Evolutionary conservation across 2,329 filamentous ascomycete species (phyloP).

Genomic region (Alternaria gansuensis): DNA sequence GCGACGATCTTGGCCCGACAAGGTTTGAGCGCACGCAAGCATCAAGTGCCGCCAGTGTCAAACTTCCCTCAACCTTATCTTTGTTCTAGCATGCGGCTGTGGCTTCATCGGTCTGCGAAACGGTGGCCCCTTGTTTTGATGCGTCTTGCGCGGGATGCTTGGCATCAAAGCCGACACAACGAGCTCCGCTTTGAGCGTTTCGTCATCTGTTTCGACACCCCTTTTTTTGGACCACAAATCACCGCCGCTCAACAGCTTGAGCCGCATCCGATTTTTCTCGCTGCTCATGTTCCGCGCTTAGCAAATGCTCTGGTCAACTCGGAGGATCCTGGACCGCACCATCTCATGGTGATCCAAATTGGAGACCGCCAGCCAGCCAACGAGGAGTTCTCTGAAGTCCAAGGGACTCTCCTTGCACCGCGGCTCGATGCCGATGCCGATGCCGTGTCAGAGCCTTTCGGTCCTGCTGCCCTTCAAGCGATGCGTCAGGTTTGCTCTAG

Average conservation of each 20-base stretch:
- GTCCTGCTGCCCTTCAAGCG: constrained; percentile 9
- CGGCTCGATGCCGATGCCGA: constrained; percentile 17
- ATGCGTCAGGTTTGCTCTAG: constrained; percentile 2
- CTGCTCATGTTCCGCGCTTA: constrained; percentile 33
- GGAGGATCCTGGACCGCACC: constrained; percentile 29
- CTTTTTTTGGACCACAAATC: constrained; percentile 33
- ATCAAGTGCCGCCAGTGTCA: constrained; percentile 24
- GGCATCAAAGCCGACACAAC: constrained; percentile 41
- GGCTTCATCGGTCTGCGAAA: constrained; percentile 35
- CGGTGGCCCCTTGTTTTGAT: constrained; percentile 36
- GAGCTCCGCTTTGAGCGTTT: constrained; percentile 46
- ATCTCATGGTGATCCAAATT: constrained; percentile 16
- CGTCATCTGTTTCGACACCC: constrained; percentile 46
- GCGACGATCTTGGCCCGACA: constrained; percentile 23
- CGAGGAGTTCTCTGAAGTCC: constrained; percentile 7
- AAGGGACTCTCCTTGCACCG: constrained; percentile 24
- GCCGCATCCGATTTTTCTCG: constrained; percentile 38
- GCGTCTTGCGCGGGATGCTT: constrained; percentile 46
- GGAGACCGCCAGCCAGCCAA: constrained; percentile 14
- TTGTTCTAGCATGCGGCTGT: constrained; percentile 28
- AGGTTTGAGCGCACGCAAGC: constrained; percentile 27
- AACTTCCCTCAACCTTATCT: constrained; percentile 27
- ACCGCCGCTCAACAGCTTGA: constrained; percentile 30
- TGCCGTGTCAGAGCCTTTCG: constrained; percentile 11
- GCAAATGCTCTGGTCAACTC: constrained; percentile 23